These are phyloP conservation scores for Penicillium sp. DNA, from an alignment of 2,329 filamentous ascomycete species.

Conservation along the genomic window DNA sequence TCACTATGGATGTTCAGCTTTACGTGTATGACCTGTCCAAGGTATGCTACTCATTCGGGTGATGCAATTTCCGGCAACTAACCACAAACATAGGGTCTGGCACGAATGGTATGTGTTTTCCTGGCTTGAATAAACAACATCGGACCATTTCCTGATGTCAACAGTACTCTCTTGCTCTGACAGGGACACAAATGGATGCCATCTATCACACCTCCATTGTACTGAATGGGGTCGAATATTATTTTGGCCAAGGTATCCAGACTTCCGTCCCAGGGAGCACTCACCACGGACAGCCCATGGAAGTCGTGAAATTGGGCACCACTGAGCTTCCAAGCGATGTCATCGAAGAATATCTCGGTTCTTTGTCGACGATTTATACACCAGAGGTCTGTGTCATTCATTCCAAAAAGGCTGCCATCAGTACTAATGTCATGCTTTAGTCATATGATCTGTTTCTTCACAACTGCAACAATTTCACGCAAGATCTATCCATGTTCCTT, in stretches of 20 bases:
- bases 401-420: not conserved
- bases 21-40: constrained; percentile 77
- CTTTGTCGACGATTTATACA: constrained; percentile 78
- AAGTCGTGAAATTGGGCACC: constrained; percentile 71
- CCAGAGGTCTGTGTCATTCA: constrained; percentile 57
- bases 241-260: constrained; percentile 86
- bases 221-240: constrained; percentile 80
- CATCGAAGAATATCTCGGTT: constrained; percentile 84
- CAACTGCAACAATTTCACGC: constrained; percentile 98
- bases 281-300: constrained; percentile 82
- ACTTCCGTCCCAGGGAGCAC: constrained; percentile 77
- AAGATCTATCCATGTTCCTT: constrained; percentile 87
- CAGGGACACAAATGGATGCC: constrained; percentile 77
- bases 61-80: constrained; percentile 15
- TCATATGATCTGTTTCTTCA: constrained; percentile 87
- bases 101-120: constrained; percentile 47
- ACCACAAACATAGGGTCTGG: constrained; percentile 51
- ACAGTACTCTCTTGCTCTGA: constrained; percentile 59
- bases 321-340: constrained; percentile 79
- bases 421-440: constrained; percentile 41
- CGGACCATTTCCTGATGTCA: constrained; percentile 12
- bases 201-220: constrained; percentile 94
- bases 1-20: constrained; percentile 70
- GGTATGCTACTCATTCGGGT: constrained; percentile 34
- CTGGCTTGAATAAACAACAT: not conserved